Conservation (phyloP, 805 yeast genomes). For the Hyphopichia homilentoma region DNA sequence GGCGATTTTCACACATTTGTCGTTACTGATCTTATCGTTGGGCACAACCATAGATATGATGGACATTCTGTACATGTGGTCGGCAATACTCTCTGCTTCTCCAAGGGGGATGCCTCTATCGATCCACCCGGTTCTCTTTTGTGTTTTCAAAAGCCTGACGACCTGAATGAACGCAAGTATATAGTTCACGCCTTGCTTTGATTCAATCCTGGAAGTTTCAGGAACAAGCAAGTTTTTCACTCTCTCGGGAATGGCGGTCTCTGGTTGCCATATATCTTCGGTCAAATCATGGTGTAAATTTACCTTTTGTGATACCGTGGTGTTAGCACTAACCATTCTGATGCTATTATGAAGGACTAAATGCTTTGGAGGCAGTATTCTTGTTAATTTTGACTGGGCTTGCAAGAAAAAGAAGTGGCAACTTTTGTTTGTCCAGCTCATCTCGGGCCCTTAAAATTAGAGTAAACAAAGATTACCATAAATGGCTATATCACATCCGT, state of each 20-base stretch:
- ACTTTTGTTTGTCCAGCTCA: too few relatives aligned
- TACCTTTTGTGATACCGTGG: too few relatives aligned
- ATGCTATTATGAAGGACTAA: too few relatives aligned
- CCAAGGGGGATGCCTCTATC: slow-evolving; percentile 53
- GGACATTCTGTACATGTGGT: slow-evolving; percentile 95
- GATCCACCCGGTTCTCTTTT: slow-evolving; percentile 92
- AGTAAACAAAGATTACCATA: too few relatives aligned
- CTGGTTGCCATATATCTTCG: slow-evolving; percentile 47
- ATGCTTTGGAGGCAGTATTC: too few relatives aligned
- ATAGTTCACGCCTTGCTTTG: slow-evolving; percentile 36
- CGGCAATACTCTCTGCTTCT: slow-evolving; percentile 72
- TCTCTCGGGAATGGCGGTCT: slow-evolving; percentile 47
- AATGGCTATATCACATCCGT: too few relatives aligned
- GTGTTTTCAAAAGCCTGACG: slow-evolving; percentile 67
- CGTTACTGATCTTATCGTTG: slow-evolving; percentile 47
- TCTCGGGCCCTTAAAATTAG: too few relatives aligned
- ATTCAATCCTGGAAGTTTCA: slow-evolving; percentile 12
- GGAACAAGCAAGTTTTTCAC: slow-evolving; percentile 36
- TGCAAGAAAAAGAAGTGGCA: too few relatives aligned
- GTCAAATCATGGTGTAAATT: slow-evolving; percentile 3
- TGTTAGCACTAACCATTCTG: background rate
- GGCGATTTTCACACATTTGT: slow-evolving; percentile 79
- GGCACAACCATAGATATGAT: slow-evolving; percentile 71
- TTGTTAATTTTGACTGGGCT: too few relatives aligned
- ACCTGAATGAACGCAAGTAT: slow-evolving; percentile 61